These are phyloP conservation scores for Erysimum cheiranthoides DNA, from an alignment of 345 rosid genomes.

Conservation along the genomic window DNA sequence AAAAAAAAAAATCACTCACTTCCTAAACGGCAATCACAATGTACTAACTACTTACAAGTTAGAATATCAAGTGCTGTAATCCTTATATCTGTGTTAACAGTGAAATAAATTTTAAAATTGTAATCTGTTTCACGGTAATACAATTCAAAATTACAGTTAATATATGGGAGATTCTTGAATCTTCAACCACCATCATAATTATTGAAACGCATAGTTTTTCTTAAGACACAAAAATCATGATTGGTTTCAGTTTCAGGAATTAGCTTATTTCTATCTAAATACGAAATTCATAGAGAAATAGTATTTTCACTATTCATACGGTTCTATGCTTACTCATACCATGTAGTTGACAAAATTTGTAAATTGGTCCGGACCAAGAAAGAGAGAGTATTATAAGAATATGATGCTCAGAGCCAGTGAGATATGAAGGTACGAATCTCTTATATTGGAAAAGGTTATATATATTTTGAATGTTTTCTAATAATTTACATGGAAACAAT, in stretches of 20 bases:
- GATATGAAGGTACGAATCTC: neutral
- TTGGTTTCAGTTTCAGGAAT: neutral
- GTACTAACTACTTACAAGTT: too few species aligned
- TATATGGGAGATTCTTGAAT: neutral
- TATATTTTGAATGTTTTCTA: neutral
- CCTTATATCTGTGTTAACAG: too few species aligned
- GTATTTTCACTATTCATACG: neutral
- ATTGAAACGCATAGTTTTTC: neutral
- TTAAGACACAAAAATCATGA: neutral
- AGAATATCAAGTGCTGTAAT: too few species aligned
- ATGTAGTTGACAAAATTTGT: neutral
- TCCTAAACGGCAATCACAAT: neutral
- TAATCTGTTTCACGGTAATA: too few species aligned
- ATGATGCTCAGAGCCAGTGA: conserved; percentile 4
- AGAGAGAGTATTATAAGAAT: neutral
- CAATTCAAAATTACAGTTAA: neutral
- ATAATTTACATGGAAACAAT: neutral
- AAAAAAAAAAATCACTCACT: neutral
- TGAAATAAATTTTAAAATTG: too few species aligned
- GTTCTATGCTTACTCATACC: neutral
- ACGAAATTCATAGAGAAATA: neutral
- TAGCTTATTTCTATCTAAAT: neutral
- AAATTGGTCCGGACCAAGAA: neutral
- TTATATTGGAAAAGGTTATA: neutral
- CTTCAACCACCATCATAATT: neutral